phyloP scores from a whole-genome alignment of 495 filamentous ascomycete genomes.

The Penicillium cataractarum region DNA sequence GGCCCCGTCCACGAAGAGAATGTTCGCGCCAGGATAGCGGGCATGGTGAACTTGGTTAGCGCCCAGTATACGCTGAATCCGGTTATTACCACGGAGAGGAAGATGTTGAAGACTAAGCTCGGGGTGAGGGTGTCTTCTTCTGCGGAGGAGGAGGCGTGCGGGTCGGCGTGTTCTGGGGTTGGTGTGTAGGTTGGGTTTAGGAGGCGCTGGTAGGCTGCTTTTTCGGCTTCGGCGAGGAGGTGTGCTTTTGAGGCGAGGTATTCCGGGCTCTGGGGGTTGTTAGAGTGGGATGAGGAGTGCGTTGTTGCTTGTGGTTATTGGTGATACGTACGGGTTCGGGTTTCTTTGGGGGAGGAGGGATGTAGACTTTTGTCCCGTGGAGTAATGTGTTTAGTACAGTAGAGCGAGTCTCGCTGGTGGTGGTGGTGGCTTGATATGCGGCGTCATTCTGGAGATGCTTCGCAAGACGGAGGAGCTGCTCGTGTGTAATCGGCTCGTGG shows the following conservation, averaged over 20 bases:
- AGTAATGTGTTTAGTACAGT: conserved; percentile 66
- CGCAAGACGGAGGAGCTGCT: conserved; percentile 71
- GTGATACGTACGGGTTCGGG: conserved; percentile 68
- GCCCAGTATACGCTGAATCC: conserved; percentile 52
- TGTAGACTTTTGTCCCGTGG: conserved; percentile 71
- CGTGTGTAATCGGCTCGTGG: conserved; percentile 78
- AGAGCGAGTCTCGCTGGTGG: not conserved
- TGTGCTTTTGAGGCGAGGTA: conserved; percentile 89
- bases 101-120: conserved; percentile 51
- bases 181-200: conserved; percentile 48
- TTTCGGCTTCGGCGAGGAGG: conserved; percentile 78
- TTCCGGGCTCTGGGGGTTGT: conserved; percentile 66
- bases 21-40: conserved; percentile 24
- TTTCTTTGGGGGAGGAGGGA: conserved; percentile 76
- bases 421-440: conserved; percentile 14
- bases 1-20: conserved; percentile 67
- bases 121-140: conserved; percentile 41
- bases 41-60: conserved; percentile 59
- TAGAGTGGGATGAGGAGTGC: conserved; percentile 1
- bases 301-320: not conserved
- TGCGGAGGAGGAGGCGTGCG: conserved; percentile 15
- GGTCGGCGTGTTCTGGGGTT: conserved; percentile 48
- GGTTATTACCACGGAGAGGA: conserved; percentile 50
- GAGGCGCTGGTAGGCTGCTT: conserved; percentile 77
- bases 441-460: conserved; percentile 46